Percentiles rank a stretch among this genome's conserved stretches.
Evolutionary conservation across 345 rosid species (phyloP).

Genomic region (Gossypium turneri): DNA sequence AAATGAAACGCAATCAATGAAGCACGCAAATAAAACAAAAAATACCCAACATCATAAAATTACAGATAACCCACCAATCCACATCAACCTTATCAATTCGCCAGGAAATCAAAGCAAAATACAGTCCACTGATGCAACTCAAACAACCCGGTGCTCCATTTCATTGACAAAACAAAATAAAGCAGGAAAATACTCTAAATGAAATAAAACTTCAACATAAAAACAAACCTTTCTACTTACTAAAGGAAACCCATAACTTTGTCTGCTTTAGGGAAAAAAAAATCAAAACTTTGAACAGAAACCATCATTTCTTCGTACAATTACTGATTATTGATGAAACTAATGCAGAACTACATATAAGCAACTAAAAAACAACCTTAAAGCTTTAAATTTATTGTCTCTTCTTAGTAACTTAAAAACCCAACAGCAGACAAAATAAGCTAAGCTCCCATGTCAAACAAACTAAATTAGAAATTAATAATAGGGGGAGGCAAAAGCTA

Average conservation of each 20-base stretch:
- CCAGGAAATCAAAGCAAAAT: neutral
- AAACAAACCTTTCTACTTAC: neutral
- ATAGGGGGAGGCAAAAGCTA: neutral
- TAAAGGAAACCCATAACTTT: neutral
- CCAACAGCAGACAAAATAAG: slow-evolving; percentile 19
- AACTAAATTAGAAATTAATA: slow-evolving; percentile 8
- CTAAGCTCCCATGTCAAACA: neutral
- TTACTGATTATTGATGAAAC: neutral
- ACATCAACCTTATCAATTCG: neutral
- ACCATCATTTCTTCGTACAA: neutral
- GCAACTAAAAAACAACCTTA: slow-evolving; percentile 14
- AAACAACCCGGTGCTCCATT: neutral
- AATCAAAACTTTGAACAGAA: neutral
- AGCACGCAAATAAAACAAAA: neutral
- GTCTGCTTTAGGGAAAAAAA: neutral
- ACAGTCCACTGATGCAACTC: neutral
- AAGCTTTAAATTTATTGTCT: slow-evolving; percentile 9
- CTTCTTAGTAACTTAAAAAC: slow-evolving; percentile 7
- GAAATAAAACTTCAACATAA: neutral
- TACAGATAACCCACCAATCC: neutral
- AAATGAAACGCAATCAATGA: neutral
- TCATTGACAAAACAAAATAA: neutral
- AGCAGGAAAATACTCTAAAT: neutral
- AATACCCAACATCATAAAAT: neutral
- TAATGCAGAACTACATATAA: neutral